A percentile compares a stretch with the other conserved stretches of the same genome.
phyloP scores from a whole-genome alignment of 192 early-diverging fungal species.

The Podila verticillata region DNA sequence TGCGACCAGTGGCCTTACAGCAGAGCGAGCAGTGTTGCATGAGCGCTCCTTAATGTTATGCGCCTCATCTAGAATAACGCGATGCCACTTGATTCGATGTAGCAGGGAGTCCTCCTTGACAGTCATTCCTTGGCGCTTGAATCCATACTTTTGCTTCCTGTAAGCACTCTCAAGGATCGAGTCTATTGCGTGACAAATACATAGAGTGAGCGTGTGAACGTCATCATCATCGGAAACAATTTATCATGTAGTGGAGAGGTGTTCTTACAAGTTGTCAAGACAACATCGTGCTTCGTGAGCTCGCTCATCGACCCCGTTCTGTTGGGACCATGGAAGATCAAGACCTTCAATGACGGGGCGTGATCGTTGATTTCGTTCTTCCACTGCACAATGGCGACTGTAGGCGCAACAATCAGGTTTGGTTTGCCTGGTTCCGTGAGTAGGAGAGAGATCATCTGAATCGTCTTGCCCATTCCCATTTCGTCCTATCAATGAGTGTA shows the following conservation, averaged over 20 bases:
- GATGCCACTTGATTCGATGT: conserved; percentile 82
- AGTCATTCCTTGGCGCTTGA: conserved; percentile 68
- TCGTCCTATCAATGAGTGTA: conserved; percentile 65
- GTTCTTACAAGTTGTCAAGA: conserved; percentile 74
- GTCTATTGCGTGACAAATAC: conserved; percentile 54
- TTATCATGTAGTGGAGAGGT: neutral
- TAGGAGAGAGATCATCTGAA: conserved; percentile 89
- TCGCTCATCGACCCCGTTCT: conserved; percentile 61
- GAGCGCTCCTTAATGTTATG: conserved; percentile 93
- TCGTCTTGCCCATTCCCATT: conserved; percentile 97
- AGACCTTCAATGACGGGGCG: conserved; percentile 68
- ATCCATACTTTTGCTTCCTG: conserved; percentile 77
- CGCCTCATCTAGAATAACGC: conserved; percentile 87
- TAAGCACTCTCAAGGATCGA: conserved; percentile 80
- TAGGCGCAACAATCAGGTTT: conserved; percentile 88
- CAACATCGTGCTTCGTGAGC: conserved; percentile 78
- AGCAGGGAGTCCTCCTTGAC: conserved; percentile 73
- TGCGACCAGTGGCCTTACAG: conserved; percentile 37
- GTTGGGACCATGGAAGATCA: conserved; percentile 81
- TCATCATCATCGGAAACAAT: too few species aligned
- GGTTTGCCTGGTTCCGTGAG: conserved; percentile 71
- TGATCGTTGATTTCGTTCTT: conserved; percentile 77
- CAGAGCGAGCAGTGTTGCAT: conserved; percentile 85
- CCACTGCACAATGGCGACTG: conserved; percentile 93
- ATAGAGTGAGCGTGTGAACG: neutral